Conservation (phyloP, 192 early-diverging fungal species). For the Lobosporangium transversale region DNA sequence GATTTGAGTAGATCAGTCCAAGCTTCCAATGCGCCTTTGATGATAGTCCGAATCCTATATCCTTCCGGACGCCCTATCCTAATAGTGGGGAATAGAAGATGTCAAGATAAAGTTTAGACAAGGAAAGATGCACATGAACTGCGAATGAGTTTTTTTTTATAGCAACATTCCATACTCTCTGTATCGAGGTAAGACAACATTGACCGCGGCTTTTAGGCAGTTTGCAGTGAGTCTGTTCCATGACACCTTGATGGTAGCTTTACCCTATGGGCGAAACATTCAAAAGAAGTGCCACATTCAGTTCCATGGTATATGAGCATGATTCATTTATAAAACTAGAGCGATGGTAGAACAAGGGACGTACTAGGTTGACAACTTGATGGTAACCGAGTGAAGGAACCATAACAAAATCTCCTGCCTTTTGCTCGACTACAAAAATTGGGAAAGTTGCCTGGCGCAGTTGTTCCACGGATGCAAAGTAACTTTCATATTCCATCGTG, state of each 20-base stretch:
- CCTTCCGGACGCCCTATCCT: slow-evolving; percentile 37
- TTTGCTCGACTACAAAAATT: slow-evolving; percentile 40
- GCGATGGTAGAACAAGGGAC: neutral
- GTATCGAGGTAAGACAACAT: slow-evolving; percentile 35
- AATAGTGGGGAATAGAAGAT: neutral
- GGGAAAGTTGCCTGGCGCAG: slow-evolving; percentile 24
- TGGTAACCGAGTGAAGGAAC: slow-evolving; percentile 40
- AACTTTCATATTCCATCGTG: slow-evolving; percentile 39
- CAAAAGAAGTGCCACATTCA: neutral
- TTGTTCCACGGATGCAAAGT: slow-evolving; percentile 38
- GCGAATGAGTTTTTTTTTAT: too few species aligned
- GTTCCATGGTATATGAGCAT: neutral
- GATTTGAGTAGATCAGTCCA: slow-evolving; percentile 12
- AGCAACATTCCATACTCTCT: slow-evolving; percentile 48
- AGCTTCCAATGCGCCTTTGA: slow-evolving; percentile 10
- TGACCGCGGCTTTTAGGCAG: slow-evolving; percentile 28
- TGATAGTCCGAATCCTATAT: slow-evolving; percentile 36
- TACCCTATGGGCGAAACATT: slow-evolving; percentile 16
- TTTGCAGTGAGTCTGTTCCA: slow-evolving; percentile 47
- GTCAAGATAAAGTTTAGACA: neutral
- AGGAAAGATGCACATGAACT: too few species aligned
- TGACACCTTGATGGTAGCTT: slow-evolving; percentile 46
- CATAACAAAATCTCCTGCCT: slow-evolving; percentile 44
- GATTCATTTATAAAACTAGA: neutral
- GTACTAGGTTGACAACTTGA: slow-evolving; percentile 47